phyloP scores from a whole-genome alignment of 2,329 filamentous ascomycete genomes.

The Colletotrichum echinochloae region DNA sequence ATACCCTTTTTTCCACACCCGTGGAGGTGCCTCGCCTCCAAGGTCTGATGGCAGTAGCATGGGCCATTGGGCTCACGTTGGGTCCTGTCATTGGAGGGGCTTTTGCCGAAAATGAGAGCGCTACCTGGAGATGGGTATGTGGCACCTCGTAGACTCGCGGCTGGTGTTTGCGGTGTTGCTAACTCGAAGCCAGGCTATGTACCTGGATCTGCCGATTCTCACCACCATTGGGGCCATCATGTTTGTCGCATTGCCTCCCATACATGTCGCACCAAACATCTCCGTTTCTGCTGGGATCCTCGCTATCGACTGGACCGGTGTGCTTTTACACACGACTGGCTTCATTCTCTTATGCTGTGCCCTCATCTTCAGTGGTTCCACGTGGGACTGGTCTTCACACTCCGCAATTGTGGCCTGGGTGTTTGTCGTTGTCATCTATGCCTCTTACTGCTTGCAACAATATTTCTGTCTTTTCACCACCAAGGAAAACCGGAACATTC shows the following conservation, averaged over 20 bases:
- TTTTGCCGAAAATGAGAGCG: conserved; percentile 50
- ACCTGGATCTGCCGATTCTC: conserved; percentile 62
- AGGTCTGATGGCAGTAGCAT: conserved; percentile 46
- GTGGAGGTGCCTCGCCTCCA: conserved; percentile 44
- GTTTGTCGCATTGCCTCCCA: conserved; percentile 57
- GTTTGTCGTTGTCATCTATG: conserved; percentile 56
- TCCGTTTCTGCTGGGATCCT: conserved; percentile 41
- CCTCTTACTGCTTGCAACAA: conserved; percentile 62
- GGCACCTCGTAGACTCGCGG: rapidly evolving
- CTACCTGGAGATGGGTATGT: conserved; percentile 55
- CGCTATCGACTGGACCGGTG: conserved; percentile 49
- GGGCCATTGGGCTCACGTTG: conserved; percentile 43
- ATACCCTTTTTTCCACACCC: conserved; percentile 44
- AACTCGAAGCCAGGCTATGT: conserved; percentile 52
- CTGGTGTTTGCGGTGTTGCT: neutral
- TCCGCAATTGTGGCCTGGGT: conserved; percentile 61
- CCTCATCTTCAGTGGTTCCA: conserved; percentile 62
- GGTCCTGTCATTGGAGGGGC: conserved; percentile 47
- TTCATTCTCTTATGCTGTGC: conserved; percentile 59
- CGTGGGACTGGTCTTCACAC: conserved; percentile 61
- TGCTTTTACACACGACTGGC: conserved; percentile 45
- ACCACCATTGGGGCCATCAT: conserved; percentile 55
- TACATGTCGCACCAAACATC: conserved; percentile 43
- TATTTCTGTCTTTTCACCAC: conserved; percentile 58
- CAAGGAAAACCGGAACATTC: conserved; percentile 56